Evolutionary conservation across 2,329 filamentous ascomycete genomes (phyloP), one percentile per base, ranked within the genome.

Genomic region (Penicillium frequentans): DNA sequence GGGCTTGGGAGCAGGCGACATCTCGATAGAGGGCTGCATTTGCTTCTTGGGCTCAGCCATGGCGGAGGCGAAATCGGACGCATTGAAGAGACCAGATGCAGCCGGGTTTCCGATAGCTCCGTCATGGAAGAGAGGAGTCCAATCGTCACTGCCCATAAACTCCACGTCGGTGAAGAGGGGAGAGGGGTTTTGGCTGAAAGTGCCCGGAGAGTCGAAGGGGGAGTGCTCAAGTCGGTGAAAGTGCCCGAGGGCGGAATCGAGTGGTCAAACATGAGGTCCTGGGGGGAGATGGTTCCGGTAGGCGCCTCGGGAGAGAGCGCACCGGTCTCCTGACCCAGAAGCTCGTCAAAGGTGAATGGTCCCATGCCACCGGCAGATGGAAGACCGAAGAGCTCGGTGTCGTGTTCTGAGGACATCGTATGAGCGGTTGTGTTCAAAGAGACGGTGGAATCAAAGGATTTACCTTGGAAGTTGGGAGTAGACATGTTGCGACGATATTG

Each of bases 211-310:
- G 67, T 88, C 90, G 70, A 90, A 84, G 86, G 88, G 45, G 92
- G 92, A 58, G 92, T 95, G 56, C 91, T 96, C 75, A 96, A 71
- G 62, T 91, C 87, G 35, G 92, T 96, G 70, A 95, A 86, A 33
- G 90, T 87, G 47, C 88, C 83, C 2, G 92, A 96, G 70, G 90
- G 90, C 29, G 92, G 92, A 37, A 91, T 86, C 60, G 91, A 96
- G 69, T 86, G 86, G 64, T 86, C 84, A 66, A 93, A 81, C 64
- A 89, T 78, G 63, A 96, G 81, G 69, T 96, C 91, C 74, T 90
- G 88, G 21, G 92, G 92, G 60, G 92, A 96, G 60, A 96, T 84
- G 43, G 92, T 96, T 67, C 83, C 84, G 26, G 63, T 48, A 29
- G 68, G 70, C 58, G 73, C 74, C 24, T 62, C 63, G 31, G 70